Conservation (phyloP, 2,329 filamentous ascomycete genomes). For the Fusarium scirpi region DNA sequence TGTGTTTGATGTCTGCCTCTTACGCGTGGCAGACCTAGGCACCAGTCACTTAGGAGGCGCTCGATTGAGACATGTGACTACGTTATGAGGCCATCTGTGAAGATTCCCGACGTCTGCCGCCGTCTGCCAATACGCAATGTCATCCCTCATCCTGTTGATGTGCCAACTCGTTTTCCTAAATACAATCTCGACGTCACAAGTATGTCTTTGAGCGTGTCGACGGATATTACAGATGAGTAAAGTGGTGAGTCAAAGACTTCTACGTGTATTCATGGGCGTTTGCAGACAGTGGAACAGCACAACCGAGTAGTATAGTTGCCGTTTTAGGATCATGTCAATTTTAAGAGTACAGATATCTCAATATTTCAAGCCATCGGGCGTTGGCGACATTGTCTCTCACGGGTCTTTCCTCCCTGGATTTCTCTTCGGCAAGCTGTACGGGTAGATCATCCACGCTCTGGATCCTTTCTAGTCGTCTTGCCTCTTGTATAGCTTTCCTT, state of each 20-base stretch:
- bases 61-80: conserved; percentile 1
- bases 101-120: neutral
- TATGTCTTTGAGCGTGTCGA: neutral
- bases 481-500: neutral
- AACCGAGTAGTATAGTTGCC: neutral
- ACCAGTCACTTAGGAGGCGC: conserved; percentile 37
- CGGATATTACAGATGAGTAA: neutral
- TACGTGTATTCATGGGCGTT: neutral
- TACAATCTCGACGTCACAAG: neutral
- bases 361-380: neutral
- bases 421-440: neutral
- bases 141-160: neutral
- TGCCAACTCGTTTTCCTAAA: neutral
- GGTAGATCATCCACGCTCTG: neutral
- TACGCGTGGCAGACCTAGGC: conserved; percentile 14
- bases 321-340: neutral
- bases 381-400: neutral
- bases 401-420: neutral
- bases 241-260: neutral
- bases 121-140: neutral
- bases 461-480: neutral
- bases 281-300: neutral
- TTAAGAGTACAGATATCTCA: neutral
- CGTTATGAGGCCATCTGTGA: neutral
- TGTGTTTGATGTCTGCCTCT: conserved; percentile 1